Base-by-base conservation (phyloP, 371 early-diverging fungal genomes). In the Mortierella sp. region DNA sequence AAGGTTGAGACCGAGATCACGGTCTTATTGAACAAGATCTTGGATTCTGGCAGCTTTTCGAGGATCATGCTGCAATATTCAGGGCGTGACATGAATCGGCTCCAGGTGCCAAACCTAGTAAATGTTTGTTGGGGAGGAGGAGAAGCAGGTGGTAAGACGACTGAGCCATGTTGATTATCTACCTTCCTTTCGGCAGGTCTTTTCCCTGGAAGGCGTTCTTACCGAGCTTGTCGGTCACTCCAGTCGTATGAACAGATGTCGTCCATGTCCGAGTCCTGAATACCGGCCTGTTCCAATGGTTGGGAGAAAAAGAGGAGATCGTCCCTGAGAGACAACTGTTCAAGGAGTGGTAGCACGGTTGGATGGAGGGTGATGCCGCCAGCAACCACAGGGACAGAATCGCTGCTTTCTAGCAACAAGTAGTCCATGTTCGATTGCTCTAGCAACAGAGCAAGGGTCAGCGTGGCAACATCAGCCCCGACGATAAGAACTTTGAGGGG, bases 371-470 rank as follows among this genome's bases (percentile, higher is more conserved):
- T 53, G 19, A 72, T 58, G 8, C 62, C 73, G 21, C 73, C 67
- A 55, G 73, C 73, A 28, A 57, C 50, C 31, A 63, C 60, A 30
- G 73, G 73, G 28, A 72, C 59, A 19, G 73, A 62, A 39, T 67
- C 73, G 8, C 54, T 54, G 27, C 49, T 42, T 27, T 72, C 73
- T 3, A 72, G 60, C 9, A 72, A 34, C 27, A 67, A 28, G 31
- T 72, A 72, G 64, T 72, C 67, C n/a, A 72, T 51, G 24, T 67
- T 67, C 3, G 73, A 67, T 23, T 63, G 67, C 52, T 72, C 73
- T 6, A 72, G 50, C 18, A 72, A 46, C 39, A 72, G 24, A 19
- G 73, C 73, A 9, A 72, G 38, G 13, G 67, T 67, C 26, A 72
- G 50, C 34, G 73, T 72, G 48, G 63, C 58, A 27, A 72, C 50